Conservation (phyloP, 2,329 filamentous ascomycete species). For the Xylariaceae sp. region DNA sequence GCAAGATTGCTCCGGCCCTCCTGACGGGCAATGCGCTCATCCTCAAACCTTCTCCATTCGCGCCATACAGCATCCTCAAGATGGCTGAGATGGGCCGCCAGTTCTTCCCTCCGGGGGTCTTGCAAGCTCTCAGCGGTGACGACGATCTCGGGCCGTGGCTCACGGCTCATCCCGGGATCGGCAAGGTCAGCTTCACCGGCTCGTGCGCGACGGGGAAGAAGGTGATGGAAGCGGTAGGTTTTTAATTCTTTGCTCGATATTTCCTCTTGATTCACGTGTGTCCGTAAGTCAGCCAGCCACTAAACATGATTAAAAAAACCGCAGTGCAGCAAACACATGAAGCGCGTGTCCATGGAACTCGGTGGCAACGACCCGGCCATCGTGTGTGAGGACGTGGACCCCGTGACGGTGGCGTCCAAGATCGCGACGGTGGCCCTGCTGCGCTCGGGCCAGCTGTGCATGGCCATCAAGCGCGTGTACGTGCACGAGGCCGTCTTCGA, state of each 20-base stretch:
- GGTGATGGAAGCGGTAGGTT: constrained; percentile 53
- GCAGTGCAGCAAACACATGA: constrained; percentile 52
- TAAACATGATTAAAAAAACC: too few relatives aligned
- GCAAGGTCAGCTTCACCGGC: constrained; percentile 61
- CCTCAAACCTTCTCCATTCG: constrained; percentile 53
- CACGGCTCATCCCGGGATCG: constrained; percentile 53
- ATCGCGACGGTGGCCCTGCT: constrained; percentile 36
- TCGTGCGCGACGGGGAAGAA: constrained; percentile 56
- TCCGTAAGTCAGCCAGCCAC: too few relatives aligned
- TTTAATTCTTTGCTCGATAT: too few relatives aligned
- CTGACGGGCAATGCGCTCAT: constrained; percentile 52
- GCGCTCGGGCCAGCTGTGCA: constrained; percentile 49
- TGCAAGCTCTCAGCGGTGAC: constrained; percentile 56
- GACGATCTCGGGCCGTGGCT: constrained; percentile 55
- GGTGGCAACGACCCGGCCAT: constrained; percentile 60
- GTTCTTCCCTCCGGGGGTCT: constrained; percentile 57
- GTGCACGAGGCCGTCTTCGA: constrained; percentile 48
- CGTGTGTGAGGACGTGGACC: constrained; percentile 51
- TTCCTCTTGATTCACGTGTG: too few relatives aligned
- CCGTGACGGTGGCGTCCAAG: constrained; percentile 3
- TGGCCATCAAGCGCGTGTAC: constrained; percentile 49
- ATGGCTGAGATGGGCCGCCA: constrained; percentile 51
- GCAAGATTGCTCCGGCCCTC: constrained; percentile 53
- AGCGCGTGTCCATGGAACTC: constrained; percentile 56
- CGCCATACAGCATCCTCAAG: constrained; percentile 44